Evolutionary conservation across 2,329 filamentous ascomycete species (phyloP).

Genomic region (Cladorrhinum sp.): DNA sequence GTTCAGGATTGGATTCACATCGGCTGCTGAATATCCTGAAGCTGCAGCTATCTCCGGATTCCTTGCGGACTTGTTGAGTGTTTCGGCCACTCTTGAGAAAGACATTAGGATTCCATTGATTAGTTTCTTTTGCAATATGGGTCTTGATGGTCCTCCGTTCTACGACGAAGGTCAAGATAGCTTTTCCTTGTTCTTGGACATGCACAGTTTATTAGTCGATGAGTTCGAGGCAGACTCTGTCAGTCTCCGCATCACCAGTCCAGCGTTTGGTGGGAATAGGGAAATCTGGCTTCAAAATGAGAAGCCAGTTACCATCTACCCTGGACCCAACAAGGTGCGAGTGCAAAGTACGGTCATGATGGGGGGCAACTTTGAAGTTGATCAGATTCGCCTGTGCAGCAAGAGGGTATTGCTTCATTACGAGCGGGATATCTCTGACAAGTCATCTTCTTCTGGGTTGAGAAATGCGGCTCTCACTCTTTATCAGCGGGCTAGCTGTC

Average conservation of each 20-base stretch:
- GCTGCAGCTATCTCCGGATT: constrained; percentile 45
- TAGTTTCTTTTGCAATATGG: constrained; percentile 70
- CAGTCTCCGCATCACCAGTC: constrained; percentile 60
- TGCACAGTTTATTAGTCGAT: constrained; percentile 71
- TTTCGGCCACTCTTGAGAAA: constrained; percentile 45
- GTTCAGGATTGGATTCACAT: constrained; percentile 31
- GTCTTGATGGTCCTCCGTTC: constrained; percentile 63
- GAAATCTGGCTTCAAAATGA: constrained; percentile 47
- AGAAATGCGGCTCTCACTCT: constrained; percentile 63
- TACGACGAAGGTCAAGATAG: constrained; percentile 73
- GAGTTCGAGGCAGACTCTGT: constrained; percentile 64
- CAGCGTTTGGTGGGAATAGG: constrained; percentile 53
- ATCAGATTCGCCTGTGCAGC: constrained; percentile 64
- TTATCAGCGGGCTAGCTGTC: constrained; percentile 66
- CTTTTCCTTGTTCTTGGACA: constrained; percentile 65
- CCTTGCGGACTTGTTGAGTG: constrained; percentile 45
- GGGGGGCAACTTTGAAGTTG: constrained; percentile 71
- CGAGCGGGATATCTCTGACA: constrained; percentile 54
- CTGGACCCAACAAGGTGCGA: constrained; percentile 49
- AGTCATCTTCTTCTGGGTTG: constrained; percentile 48
- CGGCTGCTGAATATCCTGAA: constrained; percentile 32
- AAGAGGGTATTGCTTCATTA: constrained; percentile 64
- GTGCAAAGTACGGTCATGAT: constrained; percentile 54
- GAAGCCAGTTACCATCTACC: constrained; percentile 46
- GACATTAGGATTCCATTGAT: constrained; percentile 67